These are phyloP conservation scores for Rhizopogon roseolus DNA, from an alignment of 768 basidiomycete genomes.

Conservation along the genomic window DNA sequence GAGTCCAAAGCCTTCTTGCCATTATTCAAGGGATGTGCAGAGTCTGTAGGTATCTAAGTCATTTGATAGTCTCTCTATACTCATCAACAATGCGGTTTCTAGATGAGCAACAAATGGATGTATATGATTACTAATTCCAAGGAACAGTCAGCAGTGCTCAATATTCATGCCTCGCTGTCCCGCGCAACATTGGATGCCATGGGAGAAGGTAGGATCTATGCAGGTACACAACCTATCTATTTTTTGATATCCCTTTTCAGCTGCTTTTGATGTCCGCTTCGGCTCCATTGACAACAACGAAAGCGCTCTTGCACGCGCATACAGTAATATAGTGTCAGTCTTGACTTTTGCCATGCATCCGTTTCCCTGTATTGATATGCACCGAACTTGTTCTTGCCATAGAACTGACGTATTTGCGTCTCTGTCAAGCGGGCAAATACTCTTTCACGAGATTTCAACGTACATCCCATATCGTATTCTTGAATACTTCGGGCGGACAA, in stretches of 20 bases:
- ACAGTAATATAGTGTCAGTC: constrained; percentile 2
- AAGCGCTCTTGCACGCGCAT: constrained; percentile 2
- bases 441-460: constrained; percentile 25
- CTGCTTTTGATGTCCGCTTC: constrained; percentile 49
- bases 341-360: background rate
- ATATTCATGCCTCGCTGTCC: constrained; percentile 28
- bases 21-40: constrained; percentile 38
- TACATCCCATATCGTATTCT: constrained; percentile 28
- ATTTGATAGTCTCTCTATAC: background rate
- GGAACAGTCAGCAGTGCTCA: constrained; percentile 12
- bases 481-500: constrained; percentile 28
- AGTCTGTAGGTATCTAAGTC: constrained; percentile 12
- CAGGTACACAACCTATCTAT: background rate
- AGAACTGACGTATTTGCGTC: constrained; percentile 5
- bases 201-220: constrained; percentile 34
- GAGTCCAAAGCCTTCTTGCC: constrained; percentile 48
- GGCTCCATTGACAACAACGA: constrained; percentile 27
- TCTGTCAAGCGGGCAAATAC: constrained; percentile 12
- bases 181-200: constrained; percentile 47
- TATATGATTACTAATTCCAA: constrained; percentile 10
- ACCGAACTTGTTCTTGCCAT: background rate
- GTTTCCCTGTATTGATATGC: background rate
- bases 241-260: constrained; percentile 13
- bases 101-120: constrained; percentile 22
- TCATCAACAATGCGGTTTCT: background rate